Conservation (phyloP, 73 alveolate genomes). For the Effrenium voratum region DNA sequence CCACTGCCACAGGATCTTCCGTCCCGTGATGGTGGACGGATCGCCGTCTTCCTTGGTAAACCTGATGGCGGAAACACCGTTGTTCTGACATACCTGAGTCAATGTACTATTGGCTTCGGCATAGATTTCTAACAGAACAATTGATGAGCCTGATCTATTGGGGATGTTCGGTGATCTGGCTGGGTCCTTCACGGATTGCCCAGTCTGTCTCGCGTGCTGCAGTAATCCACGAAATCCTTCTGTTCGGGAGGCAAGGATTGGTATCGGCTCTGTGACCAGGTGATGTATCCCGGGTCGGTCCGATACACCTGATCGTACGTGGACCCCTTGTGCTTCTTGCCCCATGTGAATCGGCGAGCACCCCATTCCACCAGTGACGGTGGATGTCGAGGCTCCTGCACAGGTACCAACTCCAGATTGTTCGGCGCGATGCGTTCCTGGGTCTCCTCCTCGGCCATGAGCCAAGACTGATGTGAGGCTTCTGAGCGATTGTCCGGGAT, state of each 20-base stretch:
- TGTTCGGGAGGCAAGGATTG: not conserved
- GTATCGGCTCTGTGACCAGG: not conserved
- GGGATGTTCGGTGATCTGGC: not conserved
- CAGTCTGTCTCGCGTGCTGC: not conserved
- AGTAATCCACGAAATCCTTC: not conserved
- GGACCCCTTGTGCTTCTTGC: not conserved
- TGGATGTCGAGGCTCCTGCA: no score
- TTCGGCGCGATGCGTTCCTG: no score
- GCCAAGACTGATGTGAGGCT: no score
- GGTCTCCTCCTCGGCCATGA: no score
- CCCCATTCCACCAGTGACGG: not conserved
- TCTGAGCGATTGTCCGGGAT: no score
- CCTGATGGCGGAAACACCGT: not conserved
- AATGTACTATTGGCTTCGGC: not conserved
- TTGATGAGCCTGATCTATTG: not conserved
- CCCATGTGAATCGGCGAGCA: not conserved
- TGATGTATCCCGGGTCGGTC: not conserved
- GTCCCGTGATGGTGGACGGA: not conserved
- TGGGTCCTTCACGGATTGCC: not conserved
- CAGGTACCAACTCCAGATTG: no score
- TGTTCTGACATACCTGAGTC: not conserved
- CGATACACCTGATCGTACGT: not conserved
- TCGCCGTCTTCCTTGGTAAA: not conserved
- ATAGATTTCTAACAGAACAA: not conserved
- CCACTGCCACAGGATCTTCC: not conserved